Evolutionary conservation across 2,329 filamentous ascomycete species (phyloP).

Genomic region (Aureobasidium sp.): DNA sequence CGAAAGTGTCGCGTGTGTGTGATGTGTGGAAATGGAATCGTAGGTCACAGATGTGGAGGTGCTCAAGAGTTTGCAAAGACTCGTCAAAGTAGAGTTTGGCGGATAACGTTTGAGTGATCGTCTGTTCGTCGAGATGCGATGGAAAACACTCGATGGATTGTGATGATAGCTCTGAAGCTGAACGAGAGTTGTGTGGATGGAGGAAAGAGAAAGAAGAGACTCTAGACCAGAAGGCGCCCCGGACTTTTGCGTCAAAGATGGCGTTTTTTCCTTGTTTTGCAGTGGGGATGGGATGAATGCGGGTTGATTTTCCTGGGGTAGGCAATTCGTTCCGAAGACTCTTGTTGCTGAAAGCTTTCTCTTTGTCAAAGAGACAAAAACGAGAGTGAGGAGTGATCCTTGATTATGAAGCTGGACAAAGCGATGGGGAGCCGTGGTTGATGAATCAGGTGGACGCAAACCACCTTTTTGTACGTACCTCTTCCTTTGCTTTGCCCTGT

Average conservation of each 20-base stretch:
- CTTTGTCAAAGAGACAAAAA: neutral
- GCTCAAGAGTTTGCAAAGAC: neutral
- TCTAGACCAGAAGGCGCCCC: neutral
- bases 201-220: neutral
- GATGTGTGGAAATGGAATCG: neutral
- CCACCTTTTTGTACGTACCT: conserved; percentile 6
- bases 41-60: neutral
- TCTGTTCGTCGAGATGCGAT: neutral
- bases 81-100: neutral
- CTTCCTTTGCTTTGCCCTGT: neutral
- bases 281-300: neutral
- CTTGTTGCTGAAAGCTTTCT: neutral
- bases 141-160: neutral
- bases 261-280: neutral
- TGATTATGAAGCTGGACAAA: neutral
- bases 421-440: neutral
- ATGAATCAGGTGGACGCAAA: neutral
- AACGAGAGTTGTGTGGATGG: neutral
- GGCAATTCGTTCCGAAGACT: neutral
- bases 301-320: neutral
- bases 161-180: neutral
- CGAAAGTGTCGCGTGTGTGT: neutral
- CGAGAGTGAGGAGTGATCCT: neutral
- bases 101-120: neutral
- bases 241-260: neutral